phyloP scores from a whole-genome alignment of 345 rosid species.

The Hibiscus syriacus region DNA sequence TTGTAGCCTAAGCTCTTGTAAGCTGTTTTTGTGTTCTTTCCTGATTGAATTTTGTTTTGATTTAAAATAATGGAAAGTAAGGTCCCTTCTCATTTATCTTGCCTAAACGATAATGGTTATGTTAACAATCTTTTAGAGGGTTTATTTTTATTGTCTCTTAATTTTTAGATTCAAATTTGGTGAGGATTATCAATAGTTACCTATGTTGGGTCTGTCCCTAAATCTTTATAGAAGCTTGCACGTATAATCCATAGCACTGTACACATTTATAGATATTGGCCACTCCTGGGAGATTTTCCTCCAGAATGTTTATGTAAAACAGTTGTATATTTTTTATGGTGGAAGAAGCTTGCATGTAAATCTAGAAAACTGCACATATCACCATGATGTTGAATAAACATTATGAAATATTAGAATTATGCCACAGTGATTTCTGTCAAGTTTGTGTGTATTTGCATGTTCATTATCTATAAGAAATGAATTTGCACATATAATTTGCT shows the following conservation, averaged over 20 bases:
- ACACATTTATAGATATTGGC: neutral
- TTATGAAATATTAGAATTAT: neutral
- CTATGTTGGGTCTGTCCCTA: neutral
- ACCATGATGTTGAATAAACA: neutral
- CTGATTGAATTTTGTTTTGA: neutral
- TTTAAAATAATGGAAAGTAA: neutral
- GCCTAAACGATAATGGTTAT: neutral
- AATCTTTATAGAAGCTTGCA: neutral
- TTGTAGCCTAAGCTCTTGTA: neutral
- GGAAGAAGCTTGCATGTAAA: neutral
- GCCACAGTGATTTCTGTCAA: neutral
- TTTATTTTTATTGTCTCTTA: neutral
- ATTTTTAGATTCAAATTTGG: neutral
- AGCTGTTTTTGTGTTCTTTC: neutral
- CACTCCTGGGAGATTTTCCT: neutral
- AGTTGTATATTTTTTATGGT: neutral
- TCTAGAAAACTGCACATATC: neutral
- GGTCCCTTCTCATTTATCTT: neutral
- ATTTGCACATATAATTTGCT: neutral
- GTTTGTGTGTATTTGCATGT: neutral
- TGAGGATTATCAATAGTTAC: neutral
- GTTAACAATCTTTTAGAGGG: neutral
- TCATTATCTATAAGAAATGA: neutral
- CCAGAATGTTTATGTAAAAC: neutral
- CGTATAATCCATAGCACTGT: neutral